Evolutionary conservation across 73 alveolate genomes (phyloP).

Genomic region (Tetrahymena borealis): DNA sequence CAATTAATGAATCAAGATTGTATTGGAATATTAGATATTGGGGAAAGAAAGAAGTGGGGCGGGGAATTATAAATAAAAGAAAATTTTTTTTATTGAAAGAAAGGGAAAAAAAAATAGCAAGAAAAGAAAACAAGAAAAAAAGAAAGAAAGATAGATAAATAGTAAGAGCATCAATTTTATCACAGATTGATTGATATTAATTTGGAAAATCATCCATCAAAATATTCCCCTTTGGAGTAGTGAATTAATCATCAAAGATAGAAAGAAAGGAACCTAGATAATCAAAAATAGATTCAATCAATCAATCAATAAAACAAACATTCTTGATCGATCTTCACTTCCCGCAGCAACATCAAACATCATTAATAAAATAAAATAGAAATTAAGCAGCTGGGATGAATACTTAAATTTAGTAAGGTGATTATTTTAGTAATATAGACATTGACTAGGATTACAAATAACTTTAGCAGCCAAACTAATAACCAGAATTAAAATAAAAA

Average conservation of each 20-base stretch:
- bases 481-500: background rate
- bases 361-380: background rate
- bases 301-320: background rate
- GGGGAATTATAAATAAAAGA: slow-evolving; percentile 1
- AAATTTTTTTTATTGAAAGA: background rate
- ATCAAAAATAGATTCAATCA: background rate
- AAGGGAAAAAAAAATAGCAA: background rate
- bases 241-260: no score
- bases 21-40: background rate
- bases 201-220: background rate
- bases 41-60: slow-evolving; percentile 6
- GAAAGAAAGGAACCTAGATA: no score
- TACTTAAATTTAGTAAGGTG: background rate
- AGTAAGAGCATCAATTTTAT: background rate
- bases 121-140: background rate
- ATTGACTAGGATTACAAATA: background rate
- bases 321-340: background rate
- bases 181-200: slow-evolving; percentile 1
- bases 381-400: background rate
- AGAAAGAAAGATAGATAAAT: background rate
- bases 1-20: background rate
- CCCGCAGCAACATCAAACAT: background rate
- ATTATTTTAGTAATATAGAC: background rate
- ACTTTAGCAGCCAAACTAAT: background rate
- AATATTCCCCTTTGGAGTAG: no score